Evolutionary conservation across 2,329 filamentous ascomycete species (phyloP).

Genomic region (Claviceps monticola): DNA sequence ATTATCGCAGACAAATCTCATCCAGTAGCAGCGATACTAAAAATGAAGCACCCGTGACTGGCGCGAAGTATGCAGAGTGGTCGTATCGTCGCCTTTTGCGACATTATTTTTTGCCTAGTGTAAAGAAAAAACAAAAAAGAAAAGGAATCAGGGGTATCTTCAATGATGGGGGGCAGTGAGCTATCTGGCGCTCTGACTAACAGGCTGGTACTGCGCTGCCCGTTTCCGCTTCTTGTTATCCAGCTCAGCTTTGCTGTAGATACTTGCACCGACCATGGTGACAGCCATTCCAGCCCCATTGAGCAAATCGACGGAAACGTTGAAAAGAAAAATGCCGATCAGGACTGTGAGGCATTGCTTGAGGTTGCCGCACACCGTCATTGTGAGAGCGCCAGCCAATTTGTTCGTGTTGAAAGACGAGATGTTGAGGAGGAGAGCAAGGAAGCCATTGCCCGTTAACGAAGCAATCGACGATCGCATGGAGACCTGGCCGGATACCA

Average conservation of each 20-base stretch:
- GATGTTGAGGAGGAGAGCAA: conserved; percentile 42
- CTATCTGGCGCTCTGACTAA: conserved; percentile 19
- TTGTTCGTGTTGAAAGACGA: conserved; percentile 45
- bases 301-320: conserved; percentile 32
- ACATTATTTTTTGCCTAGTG: conserved; percentile 2
- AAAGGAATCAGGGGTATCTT: conserved; percentile 7
- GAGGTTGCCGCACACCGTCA: conserved; percentile 45
- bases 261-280: conserved; percentile 39
- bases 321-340: conserved; percentile 38
- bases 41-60: neutral
- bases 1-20: neutral
- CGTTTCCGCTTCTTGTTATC: conserved; percentile 28
- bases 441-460: conserved; percentile 35
- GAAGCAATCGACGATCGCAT: conserved; percentile 24
- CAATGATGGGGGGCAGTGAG: neutral
- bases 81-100: neutral
- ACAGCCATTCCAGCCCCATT: conserved; percentile 44
- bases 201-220: conserved; percentile 20
- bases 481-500: conserved; percentile 21
- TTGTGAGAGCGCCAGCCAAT: conserved; percentile 41
- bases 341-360: conserved; percentile 44
- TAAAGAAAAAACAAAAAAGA: conserved; percentile 3
- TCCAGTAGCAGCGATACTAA: neutral
- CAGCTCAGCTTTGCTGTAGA: conserved; percentile 44
- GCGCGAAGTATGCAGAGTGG: neutral